A percentile compares a stretch with the other conserved stretches of the same genome.
phyloP scores from a whole-genome alignment of 2,329 filamentous ascomycete species.

The Colletotrichum horii region DNA sequence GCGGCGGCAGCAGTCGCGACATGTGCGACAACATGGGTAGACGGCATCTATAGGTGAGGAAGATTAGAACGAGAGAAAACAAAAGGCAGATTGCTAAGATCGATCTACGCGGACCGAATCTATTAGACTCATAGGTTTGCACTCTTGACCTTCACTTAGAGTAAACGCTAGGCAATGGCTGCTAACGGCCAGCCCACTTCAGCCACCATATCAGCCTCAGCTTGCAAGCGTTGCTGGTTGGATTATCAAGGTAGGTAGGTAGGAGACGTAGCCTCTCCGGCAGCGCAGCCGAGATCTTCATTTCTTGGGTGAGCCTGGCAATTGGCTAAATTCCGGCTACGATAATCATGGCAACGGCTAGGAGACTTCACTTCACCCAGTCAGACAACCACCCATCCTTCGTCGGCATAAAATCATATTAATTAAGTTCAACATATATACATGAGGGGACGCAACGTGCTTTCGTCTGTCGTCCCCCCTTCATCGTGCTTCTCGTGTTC shows the following conservation, averaged over 20 bases:
- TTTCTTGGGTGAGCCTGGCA: no score
- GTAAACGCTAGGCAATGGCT: not conserved
- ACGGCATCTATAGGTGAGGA: not conserved
- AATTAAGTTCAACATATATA: not conserved
- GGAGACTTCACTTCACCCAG: not conserved
- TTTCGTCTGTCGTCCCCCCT: not conserved
- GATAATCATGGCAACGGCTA: not conserved
- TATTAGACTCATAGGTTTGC: not conserved
- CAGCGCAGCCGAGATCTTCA: not conserved
- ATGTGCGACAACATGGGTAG: not conserved
- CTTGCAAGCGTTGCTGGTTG: not conserved
- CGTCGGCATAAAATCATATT: not conserved
- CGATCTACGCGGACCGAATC: not conserved
- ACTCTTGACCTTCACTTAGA: not conserved
- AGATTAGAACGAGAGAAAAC: not conserved
- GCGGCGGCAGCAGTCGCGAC: not conserved
- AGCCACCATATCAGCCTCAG: not conserved
- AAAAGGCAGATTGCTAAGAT: not conserved
- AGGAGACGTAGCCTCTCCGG: rapidly evolving
- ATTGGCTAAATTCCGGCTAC: no score
- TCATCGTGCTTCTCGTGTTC: not conserved
- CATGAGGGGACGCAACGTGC: not conserved
- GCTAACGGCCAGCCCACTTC: not conserved
- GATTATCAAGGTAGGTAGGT: not conserved
- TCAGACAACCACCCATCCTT: not conserved